A percentile compares a stretch with the other conserved stretches of the same genome.
Conservation (phyloP, 163 green algal genomes). For the Smithsoniella earleae region DNA sequence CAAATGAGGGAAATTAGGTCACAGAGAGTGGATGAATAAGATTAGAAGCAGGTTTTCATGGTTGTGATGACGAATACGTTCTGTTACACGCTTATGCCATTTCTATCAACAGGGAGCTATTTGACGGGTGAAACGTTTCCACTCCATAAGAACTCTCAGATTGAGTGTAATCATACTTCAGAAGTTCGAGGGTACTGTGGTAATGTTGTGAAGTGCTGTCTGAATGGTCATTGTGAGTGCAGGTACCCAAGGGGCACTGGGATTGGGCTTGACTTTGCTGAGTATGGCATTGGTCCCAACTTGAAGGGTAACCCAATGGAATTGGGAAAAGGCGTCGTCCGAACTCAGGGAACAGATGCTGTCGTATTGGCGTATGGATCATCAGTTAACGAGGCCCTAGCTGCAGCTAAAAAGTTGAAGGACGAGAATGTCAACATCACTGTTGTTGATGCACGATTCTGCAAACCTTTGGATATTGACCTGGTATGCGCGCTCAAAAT, state of each 20-base stretch:
- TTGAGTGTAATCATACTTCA: too few relatives aligned
- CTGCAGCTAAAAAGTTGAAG: constrained; percentile 76
- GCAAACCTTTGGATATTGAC: constrained; percentile 91
- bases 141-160: too few relatives aligned
- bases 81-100: too few relatives aligned
- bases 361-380: constrained; percentile 86
- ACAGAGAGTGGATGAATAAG: too few relatives aligned
- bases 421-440: constrained; percentile 73
- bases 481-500: constrained; percentile 45
- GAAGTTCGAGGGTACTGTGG: too few relatives aligned
- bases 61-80: too few relatives aligned
- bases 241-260: constrained; percentile 92
- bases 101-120: too few relatives aligned
- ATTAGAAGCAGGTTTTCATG: too few relatives aligned
- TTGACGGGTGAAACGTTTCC: too few relatives aligned
- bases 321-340: constrained; percentile 61
- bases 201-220: too few relatives aligned
- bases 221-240: too few relatives aligned
- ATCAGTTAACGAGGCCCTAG: constrained; percentile 73
- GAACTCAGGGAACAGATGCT: constrained; percentile 77
- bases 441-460: constrained; percentile 94
- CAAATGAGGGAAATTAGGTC: too few relatives aligned
- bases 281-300: constrained; percentile 63
- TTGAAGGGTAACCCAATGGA: constrained; percentile 79
- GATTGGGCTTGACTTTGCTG: constrained; percentile 80